Evolutionary conservation across 768 basidiomycete species (phyloP).

Genomic region (Russula compacta): DNA sequence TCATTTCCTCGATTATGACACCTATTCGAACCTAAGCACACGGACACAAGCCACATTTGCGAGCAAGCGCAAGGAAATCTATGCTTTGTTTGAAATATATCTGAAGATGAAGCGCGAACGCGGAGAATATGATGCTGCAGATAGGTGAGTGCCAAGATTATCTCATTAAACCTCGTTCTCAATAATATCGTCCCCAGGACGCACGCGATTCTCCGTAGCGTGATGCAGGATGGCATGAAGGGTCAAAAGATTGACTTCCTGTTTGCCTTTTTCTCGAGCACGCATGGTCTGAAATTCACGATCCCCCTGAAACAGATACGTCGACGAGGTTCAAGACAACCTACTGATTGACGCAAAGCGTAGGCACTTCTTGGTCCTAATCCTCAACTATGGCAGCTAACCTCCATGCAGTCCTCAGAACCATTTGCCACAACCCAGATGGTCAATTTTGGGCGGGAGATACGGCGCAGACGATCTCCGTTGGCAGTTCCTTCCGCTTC

Average conservation of each 20-base stretch:
- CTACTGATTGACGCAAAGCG: constrained; percentile 53
- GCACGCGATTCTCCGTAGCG: constrained; percentile 5
- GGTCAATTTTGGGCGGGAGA: constrained; percentile 78
- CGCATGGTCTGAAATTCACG: not conserved
- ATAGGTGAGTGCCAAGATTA: constrained; percentile 36
- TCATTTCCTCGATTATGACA: constrained; percentile 10
- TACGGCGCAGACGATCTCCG: constrained; percentile 67
- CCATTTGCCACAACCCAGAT: constrained; percentile 49
- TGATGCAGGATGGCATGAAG: constrained; percentile 2
- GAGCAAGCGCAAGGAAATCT: constrained; percentile 41
- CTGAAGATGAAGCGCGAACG: constrained; percentile 34
- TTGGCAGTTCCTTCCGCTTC: constrained; percentile 62
- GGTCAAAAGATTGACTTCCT: constrained; percentile 10
- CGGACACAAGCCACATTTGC: constrained; percentile 50
- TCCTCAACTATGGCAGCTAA: not conserved
- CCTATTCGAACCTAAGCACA: constrained; percentile 31
- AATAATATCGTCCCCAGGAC: not conserved
- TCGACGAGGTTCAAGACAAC: constrained; percentile 64
- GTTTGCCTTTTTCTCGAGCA: not conserved
- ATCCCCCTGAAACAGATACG: constrained; percentile 37
- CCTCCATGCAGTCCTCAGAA: constrained; percentile 41
- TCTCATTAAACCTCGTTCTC: not conserved
- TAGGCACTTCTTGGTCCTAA: constrained; percentile 25
- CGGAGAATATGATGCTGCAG: constrained; percentile 49
- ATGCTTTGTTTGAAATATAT: constrained; percentile 43